Conservation (phyloP, 495 filamentous ascomycete genomes). For the Monascus purpureus region DNA sequence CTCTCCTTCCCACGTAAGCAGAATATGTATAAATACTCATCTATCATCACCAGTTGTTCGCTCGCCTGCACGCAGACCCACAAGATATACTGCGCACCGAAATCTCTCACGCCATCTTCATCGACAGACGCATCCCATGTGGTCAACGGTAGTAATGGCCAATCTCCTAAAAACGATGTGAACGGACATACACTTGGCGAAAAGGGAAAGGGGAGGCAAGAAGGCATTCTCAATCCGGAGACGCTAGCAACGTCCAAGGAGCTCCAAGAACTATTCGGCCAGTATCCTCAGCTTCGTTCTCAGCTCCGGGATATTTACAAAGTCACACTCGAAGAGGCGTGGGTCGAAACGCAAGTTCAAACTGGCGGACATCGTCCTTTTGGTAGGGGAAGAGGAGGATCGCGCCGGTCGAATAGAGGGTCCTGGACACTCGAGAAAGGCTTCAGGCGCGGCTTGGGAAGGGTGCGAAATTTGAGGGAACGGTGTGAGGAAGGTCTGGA, state of each 20-base stretch:
- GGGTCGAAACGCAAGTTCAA: constrained; percentile 18
- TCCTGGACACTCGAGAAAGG: constrained; percentile 33
- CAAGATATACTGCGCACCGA: constrained; percentile 36
- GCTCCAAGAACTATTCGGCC: constrained; percentile 35
- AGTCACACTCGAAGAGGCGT: constrained; percentile 33
- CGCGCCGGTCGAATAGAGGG: constrained; percentile 20
- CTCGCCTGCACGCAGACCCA: constrained; percentile 53
- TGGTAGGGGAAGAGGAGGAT: constrained; percentile 33
- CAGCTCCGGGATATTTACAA: constrained; percentile 39
- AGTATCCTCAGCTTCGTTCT: constrained; percentile 35
- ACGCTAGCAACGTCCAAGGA: constrained; percentile 22
- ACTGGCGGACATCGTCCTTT: constrained; percentile 10
- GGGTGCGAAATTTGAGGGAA: constrained; percentile 24
- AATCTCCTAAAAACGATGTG: constrained; percentile 4
- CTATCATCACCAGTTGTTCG: constrained; percentile 43
- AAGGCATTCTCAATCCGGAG: constrained; percentile 4
- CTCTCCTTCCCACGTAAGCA: no score
- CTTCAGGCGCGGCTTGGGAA: constrained; percentile 28
- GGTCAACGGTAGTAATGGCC: constrained; percentile 17
- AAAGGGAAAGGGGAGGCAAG: constrained; percentile 5
- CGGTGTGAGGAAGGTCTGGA: constrained; percentile 24
- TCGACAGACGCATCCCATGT: constrained; percentile 14
- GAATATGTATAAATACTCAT: no score
- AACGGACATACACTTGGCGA: constrained; percentile 3
- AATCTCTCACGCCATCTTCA: constrained; percentile 6